Evolutionary conservation across 495 filamentous ascomycete species (phyloP), one percentile per base, ranked within the genome.

Genomic region (Aspergillus bridgeri): DNA sequence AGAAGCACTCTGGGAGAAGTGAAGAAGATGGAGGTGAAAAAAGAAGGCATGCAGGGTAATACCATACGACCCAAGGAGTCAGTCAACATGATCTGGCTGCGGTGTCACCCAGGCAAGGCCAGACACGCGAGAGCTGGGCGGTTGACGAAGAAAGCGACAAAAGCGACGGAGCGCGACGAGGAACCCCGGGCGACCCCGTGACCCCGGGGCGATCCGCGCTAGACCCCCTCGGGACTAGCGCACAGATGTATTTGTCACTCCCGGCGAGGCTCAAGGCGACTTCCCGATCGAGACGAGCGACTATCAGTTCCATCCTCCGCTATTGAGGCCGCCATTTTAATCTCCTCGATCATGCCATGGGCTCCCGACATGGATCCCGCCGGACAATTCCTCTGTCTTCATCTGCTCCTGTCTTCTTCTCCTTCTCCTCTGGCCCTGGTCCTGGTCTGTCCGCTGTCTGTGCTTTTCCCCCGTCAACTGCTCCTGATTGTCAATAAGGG

Each of bases 61-160:
- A 56, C 17, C 51, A 23, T 45, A 29, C 53, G 56, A 59, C 48
- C 48, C 55, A 51, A 48, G 23, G 48, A 54, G 45, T 24, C 42
- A 55, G 48, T 52, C 48, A 54, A 24, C 42, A 43, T 48, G 57
- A 51, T 46, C 45, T 53, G 43, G 47, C 54, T 57, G 53, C 42
- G 29, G 63, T 65, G 59, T 62, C 59, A 65, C 63, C 57, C 57
- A 54, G 47, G 29, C 47, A 53, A n/a, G n/a, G n/a, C n/a, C n/a
- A n/a, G n/a, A n/a, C n/a, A n/a, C n/a, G n/a, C n/a, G n/a, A n/a
- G n/a, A n/a, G n/a, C n/a, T n/a, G n/a, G n/a, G n/a, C n/a, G n/a
- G n/a, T n/a, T 50, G 52, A 48, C 22, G 19, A 51, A 29, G 50
- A 38, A 19, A n/a, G 54, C 15, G 19, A 23, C 51, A 20, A 55